Conservation (phyloP, 305 asterid genomes). For the Stenogyne calaminthoides region DNA sequence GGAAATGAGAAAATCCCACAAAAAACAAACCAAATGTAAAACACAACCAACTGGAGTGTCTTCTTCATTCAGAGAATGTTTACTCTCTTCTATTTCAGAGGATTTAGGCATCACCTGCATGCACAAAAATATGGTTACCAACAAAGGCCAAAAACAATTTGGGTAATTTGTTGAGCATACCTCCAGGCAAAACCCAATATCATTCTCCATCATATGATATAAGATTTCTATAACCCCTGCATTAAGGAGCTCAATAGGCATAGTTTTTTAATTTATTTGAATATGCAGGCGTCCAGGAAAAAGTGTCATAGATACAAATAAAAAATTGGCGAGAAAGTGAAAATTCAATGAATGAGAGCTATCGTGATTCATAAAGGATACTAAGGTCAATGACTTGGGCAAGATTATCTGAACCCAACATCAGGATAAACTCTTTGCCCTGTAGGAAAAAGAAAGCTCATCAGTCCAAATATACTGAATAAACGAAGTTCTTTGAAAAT, state of each 20-base stretch:
- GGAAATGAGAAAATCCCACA: not conserved
- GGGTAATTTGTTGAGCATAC: conserved; percentile 43
- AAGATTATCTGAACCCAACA: conserved; percentile 80
- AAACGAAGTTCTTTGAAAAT: conserved; percentile 16
- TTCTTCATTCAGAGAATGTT: conserved; percentile 44
- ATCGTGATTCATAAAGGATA: conserved; percentile 58
- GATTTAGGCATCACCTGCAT: conserved; percentile 74
- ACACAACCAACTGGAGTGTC: conserved; percentile 61
- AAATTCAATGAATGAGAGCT: conserved; percentile 24
- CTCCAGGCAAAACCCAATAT: conserved; percentile 72
- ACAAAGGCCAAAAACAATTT: conserved; percentile 19
- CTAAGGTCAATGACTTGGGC: conserved; percentile 78
- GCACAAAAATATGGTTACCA: conserved; percentile 31
- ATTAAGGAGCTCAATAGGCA: conserved; percentile 57
- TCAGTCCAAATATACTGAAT: conserved; percentile 30
- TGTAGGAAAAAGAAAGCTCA: conserved; percentile 35
- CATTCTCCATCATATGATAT: conserved; percentile 64
- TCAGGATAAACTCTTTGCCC: conserved; percentile 88
- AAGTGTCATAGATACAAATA: conserved; percentile 2
- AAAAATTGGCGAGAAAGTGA: conserved; percentile 3
- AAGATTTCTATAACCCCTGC: conserved; percentile 57
- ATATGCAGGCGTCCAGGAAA: conserved; percentile 18
- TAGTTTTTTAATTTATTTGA: not conserved
- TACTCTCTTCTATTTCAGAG: conserved; percentile 49
- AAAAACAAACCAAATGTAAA: conserved; percentile 9